A percentile compares a stretch with the other conserved stretches of the same genome.
Evolutionary conservation across 176 grass and related monocot genomes (phyloP).

Genomic region (Eleusine indica): DNA sequence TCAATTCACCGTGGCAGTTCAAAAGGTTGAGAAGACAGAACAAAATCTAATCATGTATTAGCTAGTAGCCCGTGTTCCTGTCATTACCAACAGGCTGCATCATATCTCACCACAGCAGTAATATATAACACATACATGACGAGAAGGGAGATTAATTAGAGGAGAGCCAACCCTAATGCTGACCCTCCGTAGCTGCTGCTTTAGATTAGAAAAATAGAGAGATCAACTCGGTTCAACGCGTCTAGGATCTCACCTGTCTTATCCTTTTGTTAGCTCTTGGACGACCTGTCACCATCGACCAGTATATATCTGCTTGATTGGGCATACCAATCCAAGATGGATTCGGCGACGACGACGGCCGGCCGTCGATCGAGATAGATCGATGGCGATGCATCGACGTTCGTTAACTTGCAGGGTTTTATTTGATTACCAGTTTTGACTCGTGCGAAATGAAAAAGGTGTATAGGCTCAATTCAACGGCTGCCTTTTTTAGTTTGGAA

Average conservation of each 20-base stretch:
- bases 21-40: neutral
- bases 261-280: neutral
- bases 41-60: neutral
- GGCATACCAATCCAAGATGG: neutral
- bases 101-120: neutral
- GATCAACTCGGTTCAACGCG: neutral
- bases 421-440: neutral
- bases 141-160: neutral
- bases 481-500: neutral
- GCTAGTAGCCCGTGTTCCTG: conserved; percentile 13
- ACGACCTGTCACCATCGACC: too few species aligned
- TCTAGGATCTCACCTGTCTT: neutral
- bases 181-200: neutral
- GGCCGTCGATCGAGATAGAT: neutral
- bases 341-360: neutral
- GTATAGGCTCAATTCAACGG: neutral
- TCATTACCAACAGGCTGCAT: conserved; percentile 16
- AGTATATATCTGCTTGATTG: too few species aligned
- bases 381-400: neutral
- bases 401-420: neutral
- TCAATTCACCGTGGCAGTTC: conserved; percentile 43
- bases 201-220: neutral
- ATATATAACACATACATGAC: too few species aligned
- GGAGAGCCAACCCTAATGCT: conserved; percentile 35
- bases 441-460: neutral